Evolutionary conservation across 2,329 filamentous ascomycete genomes (phyloP).

Genomic region (Colletotrichum cordylinicola): DNA sequence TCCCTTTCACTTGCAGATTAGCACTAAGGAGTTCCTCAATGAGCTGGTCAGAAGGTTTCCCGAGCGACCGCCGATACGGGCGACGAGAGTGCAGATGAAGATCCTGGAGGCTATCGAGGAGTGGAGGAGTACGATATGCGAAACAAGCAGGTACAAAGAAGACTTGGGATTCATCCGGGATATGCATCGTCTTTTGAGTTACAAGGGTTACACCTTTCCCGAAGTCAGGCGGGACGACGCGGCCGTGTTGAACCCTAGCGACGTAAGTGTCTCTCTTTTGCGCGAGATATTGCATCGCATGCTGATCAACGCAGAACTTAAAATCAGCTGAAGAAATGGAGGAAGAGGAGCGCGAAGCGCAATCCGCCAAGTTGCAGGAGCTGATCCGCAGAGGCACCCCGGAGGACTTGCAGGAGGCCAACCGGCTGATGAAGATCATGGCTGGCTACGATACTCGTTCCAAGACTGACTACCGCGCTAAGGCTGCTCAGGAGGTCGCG

Average conservation of each 20-base stretch:
- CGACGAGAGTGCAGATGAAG: slow-evolving; percentile 86
- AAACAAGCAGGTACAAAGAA: slow-evolving; percentile 96
- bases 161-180: slow-evolving; percentile 95
- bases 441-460: slow-evolving; percentile 93
- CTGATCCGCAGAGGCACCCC: slow-evolving; percentile 91
- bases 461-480: slow-evolving; percentile 97
- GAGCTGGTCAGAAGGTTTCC: slow-evolving; percentile 96
- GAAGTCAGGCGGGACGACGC: slow-evolving; percentile 93
- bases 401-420: slow-evolving; percentile 94
- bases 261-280: slow-evolving; percentile 64
- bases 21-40: slow-evolving; percentile 98
- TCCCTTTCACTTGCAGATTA: slow-evolving; percentile 97
- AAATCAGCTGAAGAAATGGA: slow-evolving; percentile 99
- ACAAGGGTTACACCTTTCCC: slow-evolving; percentile 97
- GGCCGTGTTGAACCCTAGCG: slow-evolving; percentile 93
- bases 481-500: slow-evolving; percentile 92
- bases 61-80: slow-evolving; percentile 85
- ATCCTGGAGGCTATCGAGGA: slow-evolving; percentile 98
- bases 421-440: slow-evolving; percentile 99
- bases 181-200: slow-evolving; percentile 94
- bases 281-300: not conserved
- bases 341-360: slow-evolving; percentile 90
- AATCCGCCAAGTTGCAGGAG: slow-evolving; percentile 98
- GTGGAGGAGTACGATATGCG: slow-evolving; percentile 98
- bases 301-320: slow-evolving; percentile 68